phyloP scores from a whole-genome alignment of 768 basidiomycete genomes.

The Dioszegia aurantiaca region DNA sequence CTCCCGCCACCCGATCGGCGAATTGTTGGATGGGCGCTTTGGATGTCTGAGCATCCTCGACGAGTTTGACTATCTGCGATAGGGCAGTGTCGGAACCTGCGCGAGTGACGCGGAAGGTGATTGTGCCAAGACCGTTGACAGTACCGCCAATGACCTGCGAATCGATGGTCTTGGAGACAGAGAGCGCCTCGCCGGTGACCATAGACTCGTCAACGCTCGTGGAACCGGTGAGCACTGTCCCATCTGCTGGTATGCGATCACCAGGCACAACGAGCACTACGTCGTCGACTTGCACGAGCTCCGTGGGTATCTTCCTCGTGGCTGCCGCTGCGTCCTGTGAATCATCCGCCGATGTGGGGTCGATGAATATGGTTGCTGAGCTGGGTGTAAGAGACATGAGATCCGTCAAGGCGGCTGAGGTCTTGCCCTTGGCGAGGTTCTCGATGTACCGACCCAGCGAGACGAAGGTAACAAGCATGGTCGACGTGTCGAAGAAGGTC shows the following conservation, averaged over 20 bases:
- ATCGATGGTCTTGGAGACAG: constrained; percentile 77
- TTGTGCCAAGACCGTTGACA: constrained; percentile 92
- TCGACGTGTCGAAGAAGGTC: constrained; percentile 97
- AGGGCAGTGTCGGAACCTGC: constrained; percentile 96
- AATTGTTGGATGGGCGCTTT: constrained; percentile 98
- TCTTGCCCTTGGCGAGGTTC: constrained; percentile 95
- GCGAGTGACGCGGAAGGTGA: constrained; percentile 91
- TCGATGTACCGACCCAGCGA: constrained; percentile 92
- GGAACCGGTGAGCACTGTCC: constrained; percentile 77
- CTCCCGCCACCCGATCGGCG: constrained; percentile 88
- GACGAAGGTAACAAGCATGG: constrained; percentile 97
- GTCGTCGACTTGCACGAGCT: constrained; percentile 91
- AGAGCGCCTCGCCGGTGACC: constrained; percentile 93
- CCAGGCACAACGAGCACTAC: constrained; percentile 91
- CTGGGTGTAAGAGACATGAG: constrained; percentile 92
- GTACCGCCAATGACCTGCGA: constrained; percentile 93
- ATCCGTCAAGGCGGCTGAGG: constrained; percentile 92
- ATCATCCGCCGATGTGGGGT: constrained; percentile 55
- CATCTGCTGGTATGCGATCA: constrained; percentile 94
- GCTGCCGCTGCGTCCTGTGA: constrained; percentile 18
- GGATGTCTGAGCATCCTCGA: constrained; percentile 95
- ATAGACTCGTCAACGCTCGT: constrained; percentile 94
- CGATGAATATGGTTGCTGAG: constrained; percentile 93
- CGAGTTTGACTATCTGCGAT: constrained; percentile 91
- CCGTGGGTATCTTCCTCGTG: constrained; percentile 84